Percentiles rank a stretch among this genome's conserved stretches.
phyloP scores from a whole-genome alignment of 2,329 filamentous ascomycete species.

The Chaetomium strumarium region DNA sequence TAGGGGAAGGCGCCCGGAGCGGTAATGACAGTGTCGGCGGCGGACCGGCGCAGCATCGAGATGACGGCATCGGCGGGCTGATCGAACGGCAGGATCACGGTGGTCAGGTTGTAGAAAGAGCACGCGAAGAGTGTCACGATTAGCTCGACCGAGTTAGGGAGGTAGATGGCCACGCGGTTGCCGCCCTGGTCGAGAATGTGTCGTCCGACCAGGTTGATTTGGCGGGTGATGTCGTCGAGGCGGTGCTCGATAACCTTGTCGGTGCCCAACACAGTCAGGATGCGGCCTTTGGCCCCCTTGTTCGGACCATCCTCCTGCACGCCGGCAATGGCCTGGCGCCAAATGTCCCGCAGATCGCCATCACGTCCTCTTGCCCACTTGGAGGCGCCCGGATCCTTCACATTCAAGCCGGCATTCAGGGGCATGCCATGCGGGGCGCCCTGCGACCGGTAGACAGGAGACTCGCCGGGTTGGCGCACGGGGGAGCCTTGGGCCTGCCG shows the following conservation, averaged over 20 bases:
- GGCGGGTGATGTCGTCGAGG: constrained; percentile 67
- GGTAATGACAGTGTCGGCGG: constrained; percentile 76
- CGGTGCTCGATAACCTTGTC: constrained; percentile 69
- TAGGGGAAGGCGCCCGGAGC: constrained; percentile 83
- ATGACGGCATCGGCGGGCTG: constrained; percentile 63
- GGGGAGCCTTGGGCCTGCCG: constrained; percentile 74
- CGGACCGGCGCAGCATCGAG: constrained; percentile 64
- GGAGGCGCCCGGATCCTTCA: constrained; percentile 72
- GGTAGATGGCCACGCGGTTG: constrained; percentile 77
- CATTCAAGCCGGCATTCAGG: constrained; percentile 69
- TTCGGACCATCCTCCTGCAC: constrained; percentile 55
- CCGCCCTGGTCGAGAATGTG: constrained; percentile 66
- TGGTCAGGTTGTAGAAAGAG: constrained; percentile 80
- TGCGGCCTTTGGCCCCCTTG: constrained; percentile 57
- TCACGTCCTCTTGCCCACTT: constrained; percentile 80
- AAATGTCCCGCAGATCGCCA: constrained; percentile 87
- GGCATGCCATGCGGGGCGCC: constrained; percentile 81
- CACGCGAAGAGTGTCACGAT: constrained; percentile 78
- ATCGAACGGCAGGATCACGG: constrained; percentile 81
- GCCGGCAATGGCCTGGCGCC: constrained; percentile 67
- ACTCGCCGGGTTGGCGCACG: constrained; percentile 78
- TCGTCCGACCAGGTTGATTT: constrained; percentile 82
- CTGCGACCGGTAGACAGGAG: constrained; percentile 76
- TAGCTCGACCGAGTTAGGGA: constrained; percentile 90
- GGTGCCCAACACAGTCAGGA: constrained; percentile 74